Percentiles rank a stretch among this genome's conserved stretches.
Evolutionary conservation across 768 basidiomycete species (phyloP).

Genomic region (Glaciozyma antarctica): DNA sequence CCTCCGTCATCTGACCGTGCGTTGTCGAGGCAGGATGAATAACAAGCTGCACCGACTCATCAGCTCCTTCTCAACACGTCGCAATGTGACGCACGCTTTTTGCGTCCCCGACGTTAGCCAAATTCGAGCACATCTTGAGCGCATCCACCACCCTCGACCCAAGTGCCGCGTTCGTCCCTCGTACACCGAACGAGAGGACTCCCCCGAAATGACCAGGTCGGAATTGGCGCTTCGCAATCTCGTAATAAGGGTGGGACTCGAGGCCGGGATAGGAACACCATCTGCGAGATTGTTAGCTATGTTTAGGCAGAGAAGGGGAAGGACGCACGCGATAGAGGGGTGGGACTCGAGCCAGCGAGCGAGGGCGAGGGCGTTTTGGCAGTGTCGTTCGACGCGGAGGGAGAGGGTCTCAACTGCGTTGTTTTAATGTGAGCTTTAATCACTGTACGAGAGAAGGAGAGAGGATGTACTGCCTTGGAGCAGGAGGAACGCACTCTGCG

Average conservation of each 20-base stretch:
- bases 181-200: slow-evolving; percentile 59
- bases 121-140: slow-evolving; percentile 59
- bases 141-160: slow-evolving; percentile 51
- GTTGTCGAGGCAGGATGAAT: neutral
- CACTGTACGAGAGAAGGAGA: neutral
- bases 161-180: slow-evolving; percentile 12
- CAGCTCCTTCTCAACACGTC: no score
- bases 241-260: slow-evolving; percentile 52
- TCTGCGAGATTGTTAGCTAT: neutral
- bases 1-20: neutral
- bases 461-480: neutral
- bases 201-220: slow-evolving; percentile 49
- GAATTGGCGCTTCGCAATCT: slow-evolving; percentile 44
- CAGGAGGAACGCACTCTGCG: slow-evolving; percentile 37
- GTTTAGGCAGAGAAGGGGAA: no score
- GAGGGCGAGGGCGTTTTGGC: slow-evolving; percentile 58
- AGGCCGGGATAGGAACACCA: slow-evolving; percentile 69
- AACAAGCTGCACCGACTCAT: neutral
- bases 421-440: neutral
- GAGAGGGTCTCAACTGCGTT: slow-evolving; percentile 56
- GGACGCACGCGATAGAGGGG: slow-evolving; percentile 51
- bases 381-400: slow-evolving; percentile 60
- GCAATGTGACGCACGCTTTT: slow-evolving; percentile 43
- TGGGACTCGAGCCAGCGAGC: slow-evolving; percentile 59
- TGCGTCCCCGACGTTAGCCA: slow-evolving; percentile 40